Conservation (phyloP, 768 basidiomycete genomes). For the Mycena galericulata region DNA sequence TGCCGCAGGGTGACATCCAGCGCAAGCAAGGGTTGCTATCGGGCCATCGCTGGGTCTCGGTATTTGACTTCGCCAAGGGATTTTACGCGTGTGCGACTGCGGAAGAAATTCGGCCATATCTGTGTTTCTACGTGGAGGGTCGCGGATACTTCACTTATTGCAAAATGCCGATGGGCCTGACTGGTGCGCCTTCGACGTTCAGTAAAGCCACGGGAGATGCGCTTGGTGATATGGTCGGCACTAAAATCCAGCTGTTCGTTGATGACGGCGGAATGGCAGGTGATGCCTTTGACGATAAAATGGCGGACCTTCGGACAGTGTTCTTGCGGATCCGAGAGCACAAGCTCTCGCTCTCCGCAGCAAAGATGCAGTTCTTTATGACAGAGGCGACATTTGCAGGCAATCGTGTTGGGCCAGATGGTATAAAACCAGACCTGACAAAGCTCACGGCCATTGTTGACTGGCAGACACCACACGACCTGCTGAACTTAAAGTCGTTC, state of each 20-base stretch:
- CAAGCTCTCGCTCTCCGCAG: slow-evolving; percentile 49
- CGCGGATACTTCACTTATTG: slow-evolving; percentile 49
- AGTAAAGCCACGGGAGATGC: slow-evolving; percentile 38
- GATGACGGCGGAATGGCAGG: slow-evolving; percentile 50
- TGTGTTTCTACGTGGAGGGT: slow-evolving; percentile 52
- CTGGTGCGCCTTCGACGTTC: slow-evolving; percentile 52
- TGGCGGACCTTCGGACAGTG: slow-evolving; percentile 39
- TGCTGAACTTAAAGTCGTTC: slow-evolving; percentile 46
- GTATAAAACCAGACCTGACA: slow-evolving; percentile 47
- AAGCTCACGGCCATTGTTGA: slow-evolving; percentile 54
- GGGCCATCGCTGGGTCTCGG: slow-evolving; percentile 48
- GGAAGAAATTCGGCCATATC: slow-evolving; percentile 39
- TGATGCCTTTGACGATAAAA: slow-evolving; percentile 44
- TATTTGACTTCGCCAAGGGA: slow-evolving; percentile 54
- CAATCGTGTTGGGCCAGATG: slow-evolving; percentile 42
- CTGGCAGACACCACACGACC: slow-evolving; percentile 44
- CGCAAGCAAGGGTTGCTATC: slow-evolving; percentile 50
- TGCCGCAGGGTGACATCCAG: slow-evolving; percentile 51
- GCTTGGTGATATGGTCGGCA: slow-evolving; percentile 41
- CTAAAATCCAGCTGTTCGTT: slow-evolving; percentile 47
- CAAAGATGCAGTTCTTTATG: slow-evolving; percentile 51
- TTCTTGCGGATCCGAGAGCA: slow-evolving; percentile 43
- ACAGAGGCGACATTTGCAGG: slow-evolving; percentile 50
- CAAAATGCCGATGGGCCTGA: slow-evolving; percentile 54
- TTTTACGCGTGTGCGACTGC: slow-evolving; percentile 44